Percentiles rank a stretch among this genome's conserved stretches.
These are phyloP conservation scores for Coniochaeta ligniaria DNA, from an alignment of 2,329 filamentous ascomycete genomes.

Conservation along the genomic window DNA sequence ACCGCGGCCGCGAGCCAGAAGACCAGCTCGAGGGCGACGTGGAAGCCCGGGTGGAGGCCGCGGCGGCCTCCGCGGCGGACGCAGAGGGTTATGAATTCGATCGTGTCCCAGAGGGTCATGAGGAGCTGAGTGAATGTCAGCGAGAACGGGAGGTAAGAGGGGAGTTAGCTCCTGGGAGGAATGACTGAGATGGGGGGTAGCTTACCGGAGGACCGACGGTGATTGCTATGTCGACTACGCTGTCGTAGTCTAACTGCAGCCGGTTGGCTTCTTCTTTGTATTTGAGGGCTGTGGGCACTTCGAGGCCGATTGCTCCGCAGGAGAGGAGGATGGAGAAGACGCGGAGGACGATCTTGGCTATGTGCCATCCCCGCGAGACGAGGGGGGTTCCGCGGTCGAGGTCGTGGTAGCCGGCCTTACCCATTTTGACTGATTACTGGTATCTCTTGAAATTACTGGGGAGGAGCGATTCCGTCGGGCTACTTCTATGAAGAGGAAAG, in stretches of 20 bases:
- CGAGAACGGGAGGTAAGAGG: neutral
- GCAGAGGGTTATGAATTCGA: conserved; percentile 3
- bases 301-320: neutral
- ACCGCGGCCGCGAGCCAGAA: neutral
- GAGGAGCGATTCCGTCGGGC: neutral
- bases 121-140: neutral
- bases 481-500: neutral
- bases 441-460: neutral
- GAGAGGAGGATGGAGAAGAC: neutral
- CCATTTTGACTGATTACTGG: neutral
- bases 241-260: neutral
- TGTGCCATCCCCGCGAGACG: neutral
- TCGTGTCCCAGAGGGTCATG: neutral
- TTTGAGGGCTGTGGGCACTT: neutral
- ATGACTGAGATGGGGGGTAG: no score
- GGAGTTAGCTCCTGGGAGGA: no score
- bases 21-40: neutral
- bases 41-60: neutral
- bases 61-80: neutral
- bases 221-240: conserved; percentile 1
- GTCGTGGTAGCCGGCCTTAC: neutral
- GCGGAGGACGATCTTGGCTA: conserved; percentile 1
- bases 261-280: neutral
- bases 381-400: neutral
- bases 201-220: neutral